These are phyloP conservation scores for Senna siamea DNA, from an alignment of 306 rosid species.

Conservation along the genomic window DNA sequence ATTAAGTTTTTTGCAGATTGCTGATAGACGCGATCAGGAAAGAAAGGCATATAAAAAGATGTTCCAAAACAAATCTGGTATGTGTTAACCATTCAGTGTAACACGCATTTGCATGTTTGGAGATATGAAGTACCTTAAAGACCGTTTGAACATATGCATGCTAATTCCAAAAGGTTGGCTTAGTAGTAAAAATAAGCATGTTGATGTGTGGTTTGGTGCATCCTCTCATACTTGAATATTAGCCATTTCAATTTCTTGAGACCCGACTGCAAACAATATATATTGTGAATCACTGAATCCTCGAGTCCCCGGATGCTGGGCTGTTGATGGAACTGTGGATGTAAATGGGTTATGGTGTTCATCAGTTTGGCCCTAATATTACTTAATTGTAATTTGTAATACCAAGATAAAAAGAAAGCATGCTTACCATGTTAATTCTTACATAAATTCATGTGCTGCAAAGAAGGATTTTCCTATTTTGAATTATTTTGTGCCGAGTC, in stretches of 20 bases:
- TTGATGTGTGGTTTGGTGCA: too few species aligned
- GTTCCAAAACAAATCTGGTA: conserved; percentile 71
- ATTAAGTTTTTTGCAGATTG: conserved; percentile 52
- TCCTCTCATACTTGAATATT: too few species aligned
- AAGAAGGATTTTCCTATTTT: not conserved
- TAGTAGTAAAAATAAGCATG: too few species aligned
- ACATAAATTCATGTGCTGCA: conserved; percentile 21
- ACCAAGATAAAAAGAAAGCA: not conserved
- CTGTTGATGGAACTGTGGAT: too few species aligned
- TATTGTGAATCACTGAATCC: too few species aligned
- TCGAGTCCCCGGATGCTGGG: too few species aligned
- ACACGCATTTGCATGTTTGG: not conserved
- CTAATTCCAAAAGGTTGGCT: too few species aligned
- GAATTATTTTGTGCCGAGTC: not conserved
- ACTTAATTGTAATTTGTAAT: too few species aligned
- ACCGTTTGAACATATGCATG: not conserved
- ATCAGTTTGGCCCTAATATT: too few species aligned
- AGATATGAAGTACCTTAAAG: not conserved
- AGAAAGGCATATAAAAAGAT: conserved; percentile 78
- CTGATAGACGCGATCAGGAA: conserved; percentile 76
- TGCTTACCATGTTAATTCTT: conserved; percentile 1
- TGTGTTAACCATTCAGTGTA: not conserved
- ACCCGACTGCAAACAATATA: too few species aligned
- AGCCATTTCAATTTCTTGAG: too few species aligned
- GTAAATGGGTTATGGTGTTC: too few species aligned